Conservation (phyloP, 352 stramenopile species). For the Thalassiosira mediterranea region DNA sequence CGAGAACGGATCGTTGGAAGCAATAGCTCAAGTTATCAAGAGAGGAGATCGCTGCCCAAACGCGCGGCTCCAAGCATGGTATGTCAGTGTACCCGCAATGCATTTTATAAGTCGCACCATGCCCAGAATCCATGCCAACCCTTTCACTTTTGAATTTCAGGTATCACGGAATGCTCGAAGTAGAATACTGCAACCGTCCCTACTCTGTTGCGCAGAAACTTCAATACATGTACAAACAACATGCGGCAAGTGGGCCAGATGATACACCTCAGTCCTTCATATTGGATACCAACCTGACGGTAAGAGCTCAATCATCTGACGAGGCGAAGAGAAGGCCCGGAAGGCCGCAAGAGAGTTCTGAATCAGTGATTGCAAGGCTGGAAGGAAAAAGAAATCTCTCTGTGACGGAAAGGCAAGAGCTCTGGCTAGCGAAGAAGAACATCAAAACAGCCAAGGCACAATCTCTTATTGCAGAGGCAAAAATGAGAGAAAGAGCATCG, state of each 20-base stretch:
- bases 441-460: slow-evolving; percentile 26
- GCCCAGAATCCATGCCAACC: too few relatives aligned
- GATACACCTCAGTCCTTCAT: slow-evolving; percentile 34
- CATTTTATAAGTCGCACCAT: too few relatives aligned
- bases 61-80: slow-evolving; percentile 33
- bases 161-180: slow-evolving; percentile 45
- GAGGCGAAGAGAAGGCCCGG: slow-evolving; percentile 20
- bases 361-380: slow-evolving; percentile 27
- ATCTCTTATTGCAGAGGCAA: slow-evolving; percentile 17
- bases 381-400: slow-evolving; percentile 31
- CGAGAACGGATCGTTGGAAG: slow-evolving; percentile 36
- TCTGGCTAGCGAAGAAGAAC: slow-evolving; percentile 52
- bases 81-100: too few relatives aligned
- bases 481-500: slow-evolving; percentile 22
- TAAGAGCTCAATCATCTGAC: not conserved
- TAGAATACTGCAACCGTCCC: slow-evolving; percentile 33
- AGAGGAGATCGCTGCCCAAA: slow-evolving; percentile 27
- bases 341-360: slow-evolving; percentile 26
- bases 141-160: too few relatives aligned
- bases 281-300: slow-evolving; percentile 40
- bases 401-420: slow-evolving; percentile 38
- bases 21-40: slow-evolving; percentile 41
- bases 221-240: slow-evolving; percentile 33
- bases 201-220: slow-evolving; percentile 31
- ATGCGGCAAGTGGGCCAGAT: slow-evolving; percentile 12